Evolutionary conservation across 1,284 basidiomycete genomes (phyloP), one percentile per base, ranked within the genome.

Genomic region (Fomitopsis pinicola): DNA sequence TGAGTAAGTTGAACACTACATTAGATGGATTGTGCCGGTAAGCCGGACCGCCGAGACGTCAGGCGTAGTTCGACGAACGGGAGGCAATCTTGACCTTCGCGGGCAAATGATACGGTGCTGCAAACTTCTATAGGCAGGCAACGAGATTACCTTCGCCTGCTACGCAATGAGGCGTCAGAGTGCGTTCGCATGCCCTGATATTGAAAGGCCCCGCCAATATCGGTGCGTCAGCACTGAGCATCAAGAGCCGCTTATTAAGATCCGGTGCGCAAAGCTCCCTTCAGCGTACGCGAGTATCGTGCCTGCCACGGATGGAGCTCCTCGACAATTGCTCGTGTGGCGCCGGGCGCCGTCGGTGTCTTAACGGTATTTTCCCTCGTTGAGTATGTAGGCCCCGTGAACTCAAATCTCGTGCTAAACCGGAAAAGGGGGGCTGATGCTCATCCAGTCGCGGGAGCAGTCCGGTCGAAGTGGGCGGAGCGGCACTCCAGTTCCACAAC

Each of bases 311-410:
- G 48, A 50, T 50, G 48, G 48, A 50, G 48, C 48, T 50, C 48
- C 48, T 50, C 48, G 28, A 50, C 42, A 33, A 40, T 57, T 5
- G 42, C 42, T 42, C 35, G 19, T 57, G 40, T 30, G 7, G 4
- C 28, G 28, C 40, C 40, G 42, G 53, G 30, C 38, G 42, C 42
- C 42, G 58, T 60, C 62, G 62, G 53, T 60, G 60, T 60, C 50
- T 67, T 38, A 62, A 63, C 58, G 60, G 42, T 57, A 22, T 30
- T 60, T 64, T 64, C 45, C 65, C 63, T 12, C 52, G 42, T 60
- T 58, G 38, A 63, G 65, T 44, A 64, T 60, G 33, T 58, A 22
- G 53, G 62, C 28, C 40, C 64, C 64, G 57, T 40, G 42, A 52
- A 36, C 38, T 22, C 36, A 40, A 33, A 30, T 22, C 36, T 35